Conservation (phyloP, 768 basidiomycete species). For the Nidula microcarpa region DNA sequence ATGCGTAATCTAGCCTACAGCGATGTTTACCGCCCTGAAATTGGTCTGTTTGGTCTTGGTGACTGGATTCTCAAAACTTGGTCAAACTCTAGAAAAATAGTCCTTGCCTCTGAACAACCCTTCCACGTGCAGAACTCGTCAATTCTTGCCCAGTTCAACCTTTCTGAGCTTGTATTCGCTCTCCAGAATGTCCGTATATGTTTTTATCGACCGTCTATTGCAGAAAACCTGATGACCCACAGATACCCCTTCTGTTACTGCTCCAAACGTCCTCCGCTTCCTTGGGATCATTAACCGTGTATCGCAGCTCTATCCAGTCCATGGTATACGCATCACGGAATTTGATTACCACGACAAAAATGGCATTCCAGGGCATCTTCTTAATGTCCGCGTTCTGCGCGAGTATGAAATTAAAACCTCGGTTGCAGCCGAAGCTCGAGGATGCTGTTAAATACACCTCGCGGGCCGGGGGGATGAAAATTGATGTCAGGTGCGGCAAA, state of each 20-base stretch:
- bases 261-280: conserved; percentile 71
- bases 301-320: conserved; percentile 74
- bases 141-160: conserved; percentile 52
- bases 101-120: conserved; percentile 54
- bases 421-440: conserved; percentile 58
- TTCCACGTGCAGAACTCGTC: conserved; percentile 38
- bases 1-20: conserved; percentile 75
- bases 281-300: conserved; percentile 78
- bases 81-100: conserved; percentile 59
- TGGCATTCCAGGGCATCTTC: conserved; percentile 85
- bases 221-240: conserved; percentile 1
- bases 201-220: conserved; percentile 12
- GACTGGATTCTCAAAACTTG: conserved; percentile 84
- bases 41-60: conserved; percentile 77
- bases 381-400: conserved; percentile 85
- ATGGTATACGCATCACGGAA: conserved; percentile 64
- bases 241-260: conserved; percentile 76
- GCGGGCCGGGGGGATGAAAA: conserved; percentile 56
- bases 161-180: conserved; percentile 61
- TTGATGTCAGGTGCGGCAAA: conserved; percentile 60
- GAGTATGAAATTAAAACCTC: conserved; percentile 66
- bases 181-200: conserved; percentile 64
- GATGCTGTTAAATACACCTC: conserved; percentile 46
- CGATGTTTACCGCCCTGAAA: conserved; percentile 75
- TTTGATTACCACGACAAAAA: conserved; percentile 58